phyloP scores from a whole-genome alignment of 257 asterid genomes.

The Vinca minor region DNA sequence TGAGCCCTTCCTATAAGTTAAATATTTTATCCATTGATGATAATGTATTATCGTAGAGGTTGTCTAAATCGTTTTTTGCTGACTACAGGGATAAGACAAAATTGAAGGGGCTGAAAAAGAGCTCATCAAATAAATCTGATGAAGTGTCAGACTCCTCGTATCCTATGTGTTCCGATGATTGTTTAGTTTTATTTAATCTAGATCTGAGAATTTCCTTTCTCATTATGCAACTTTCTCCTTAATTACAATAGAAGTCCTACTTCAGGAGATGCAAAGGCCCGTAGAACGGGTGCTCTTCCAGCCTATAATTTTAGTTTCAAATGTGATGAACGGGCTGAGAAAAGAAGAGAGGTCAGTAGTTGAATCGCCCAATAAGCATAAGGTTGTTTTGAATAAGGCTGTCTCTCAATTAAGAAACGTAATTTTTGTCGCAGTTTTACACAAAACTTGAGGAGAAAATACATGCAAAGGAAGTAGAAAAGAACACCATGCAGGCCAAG shows the following conservation, averaged over 20 bases:
- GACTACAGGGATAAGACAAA: slow-evolving; percentile 28
- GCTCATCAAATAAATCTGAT: slow-evolving; percentile 22
- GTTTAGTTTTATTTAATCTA: slow-evolving; percentile 4
- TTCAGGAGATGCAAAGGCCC: slow-evolving; percentile 54
- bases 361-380: not conserved
- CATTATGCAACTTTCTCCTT: slow-evolving; percentile 36
- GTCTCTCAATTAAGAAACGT: slow-evolving; percentile 13
- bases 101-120: slow-evolving; percentile 29
- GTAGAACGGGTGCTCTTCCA: slow-evolving; percentile 66
- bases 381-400: not conserved
- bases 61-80: slow-evolving; percentile 18
- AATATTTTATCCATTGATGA: not conserved
- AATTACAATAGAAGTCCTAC: slow-evolving; percentile 53
- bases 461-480: slow-evolving; percentile 86
- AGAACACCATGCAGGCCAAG: slow-evolving; percentile 61
- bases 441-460: slow-evolving; percentile 88
- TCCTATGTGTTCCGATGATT: slow-evolving; percentile 9
- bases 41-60: slow-evolving; percentile 2
- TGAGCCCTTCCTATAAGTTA: too few species aligned
- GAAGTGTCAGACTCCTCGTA: slow-evolving; percentile 28
- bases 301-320: slow-evolving; percentile 68
- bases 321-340: slow-evolving; percentile 96
- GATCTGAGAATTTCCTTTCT: slow-evolving; percentile 6
- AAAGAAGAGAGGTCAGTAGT: slow-evolving; percentile 74
- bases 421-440: slow-evolving; percentile 46